Base-by-base conservation (phyloP, 768 basidiomycete species). In the Gloeopeniophorella convolvens region DNA sequence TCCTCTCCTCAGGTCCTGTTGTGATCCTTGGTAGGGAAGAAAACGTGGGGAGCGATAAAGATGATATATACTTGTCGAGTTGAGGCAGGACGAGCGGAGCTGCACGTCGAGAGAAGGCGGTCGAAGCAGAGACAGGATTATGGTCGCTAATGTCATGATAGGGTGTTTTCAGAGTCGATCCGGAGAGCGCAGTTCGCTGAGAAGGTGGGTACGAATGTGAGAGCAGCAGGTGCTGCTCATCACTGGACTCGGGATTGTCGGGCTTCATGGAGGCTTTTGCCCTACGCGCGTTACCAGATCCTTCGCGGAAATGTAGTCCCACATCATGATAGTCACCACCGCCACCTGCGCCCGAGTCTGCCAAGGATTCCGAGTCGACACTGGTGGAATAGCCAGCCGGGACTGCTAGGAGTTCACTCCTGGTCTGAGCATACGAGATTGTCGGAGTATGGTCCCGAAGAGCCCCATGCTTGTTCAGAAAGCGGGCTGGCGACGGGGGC, bases 1-100 rank as follows among this genome's bases (percentile, higher is more conserved):
- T 80, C 11, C 34, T 44, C n/a, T 36, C 26, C 10, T 37, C 39
- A 15, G 26, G 26, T 16, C 18, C 37, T 15, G 40, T 18, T 18
- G 27, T 24, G 7, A 20, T 33, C 26, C 42, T 26, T 11, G 54
- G 45, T 26, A 12, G 11, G 6, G 34, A 42, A 28, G 56, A 27
- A 40, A 57, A 57, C 28, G 39, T 5, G 5, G 56, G 56, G 15
- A 37, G 23, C 8, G 48, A 28, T 33, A 55, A 39, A 16, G 41
- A 35, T 6, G 56, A 56, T 24, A 57, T 56, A 40, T 57, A 57
- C 23, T 45, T 40, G 48, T 57, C 56, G 13, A 57, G 45, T 32
- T 24, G 36, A 39, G 56, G 56, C 4, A 57, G 48, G 36, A 34
- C 41, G 15, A 57, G 48, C 9, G 56, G 44, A 24, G 54, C 48